Evolutionary conservation across 2,329 filamentous ascomycete species (phyloP), one percentile per base, ranked within the genome.

Genomic region (Bipolaris cookei): DNA sequence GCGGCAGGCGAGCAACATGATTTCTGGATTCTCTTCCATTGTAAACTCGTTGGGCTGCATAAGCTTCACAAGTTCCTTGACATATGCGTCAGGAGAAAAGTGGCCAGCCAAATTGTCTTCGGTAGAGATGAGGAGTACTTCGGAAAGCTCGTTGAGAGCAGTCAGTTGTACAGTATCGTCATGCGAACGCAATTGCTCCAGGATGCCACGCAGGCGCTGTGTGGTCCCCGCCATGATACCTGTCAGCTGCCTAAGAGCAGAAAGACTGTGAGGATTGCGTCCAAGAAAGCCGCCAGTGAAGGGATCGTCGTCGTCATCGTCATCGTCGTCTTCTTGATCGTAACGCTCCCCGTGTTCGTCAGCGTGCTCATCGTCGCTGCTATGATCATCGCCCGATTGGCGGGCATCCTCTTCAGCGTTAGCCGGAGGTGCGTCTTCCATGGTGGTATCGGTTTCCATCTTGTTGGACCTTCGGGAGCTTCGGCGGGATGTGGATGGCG

Each of bases 61-160:
- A 66, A 99, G 80, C 11, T 84, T 79, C 45, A 99, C 92, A 50
- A 99, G 82, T 78, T 99, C 95, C 78, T 97, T 97, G 54, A 99
- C 92, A 72, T 95, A 98, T 7, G 91, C 86, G 77, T 99, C 95
- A 2, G 95, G 92, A 0, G 91, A 91, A 75, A 99, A 98, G 71
- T 97, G 92, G 4, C 95, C 95, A 1, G 94, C 91, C 10, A 99
- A 84, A 64, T 96, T 97, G 73, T 99, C 95, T 78, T 99, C 95
- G 65, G 95, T 98, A 10, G 94, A 97, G 35, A 99, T 91, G 28
- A 99, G 82, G 4, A 99, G 82, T 51, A 98, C 88, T 76, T 99
- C 93, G 0, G 94, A 97, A 6, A 99, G 82, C 67, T 98, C 94
- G 76, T 96, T 91, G 28, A 99, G 81, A 25, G 94, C 95, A 70